Base-by-base conservation (phyloP, 441 rosid genomes). In the Populus hybrid region DNA sequence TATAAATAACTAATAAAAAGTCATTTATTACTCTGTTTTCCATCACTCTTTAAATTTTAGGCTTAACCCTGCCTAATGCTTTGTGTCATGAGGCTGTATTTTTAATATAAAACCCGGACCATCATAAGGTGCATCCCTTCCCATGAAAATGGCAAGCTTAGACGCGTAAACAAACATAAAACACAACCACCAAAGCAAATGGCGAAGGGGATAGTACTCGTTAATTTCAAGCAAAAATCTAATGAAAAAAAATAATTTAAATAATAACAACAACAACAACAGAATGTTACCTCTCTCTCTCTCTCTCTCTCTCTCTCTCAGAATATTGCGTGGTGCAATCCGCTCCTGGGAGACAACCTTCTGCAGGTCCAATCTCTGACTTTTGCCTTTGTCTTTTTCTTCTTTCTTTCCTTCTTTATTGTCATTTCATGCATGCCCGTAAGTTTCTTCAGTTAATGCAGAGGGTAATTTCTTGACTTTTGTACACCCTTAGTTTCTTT, bases 391-490 rank as follows among this genome's bases (percentile, higher is more conserved):
- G 72, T 53, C 72, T 77, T 80, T 57, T 63, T 32, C 70, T 42
- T 74, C 80, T 23, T 67, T 38, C 70, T 32, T 8, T 65, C 7
- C 30, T 21, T 18, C 35, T 61, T 38, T 36, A n/a, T 10, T 7
- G 23, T 73, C 57, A 26, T 50, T 32, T 66, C 21, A 35, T 42
- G 12, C 26, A 46, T 42, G 12, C 2, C 38, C 59, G 10, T n/a
- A 8, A 10, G 66, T 64, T 28, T 68, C 36, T 63, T 63, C 28
- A 63, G 12, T 21, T 53, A 21, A 28, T 12, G 73, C 77, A 42
- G 71, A 14, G 74, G 80, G 78, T 81, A 71, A 74, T 69, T 83
- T 79, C 80, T 75, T 72, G 76, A 71, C 84, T 84, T 74, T 81
- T 34, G 69, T 30, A 8, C 70, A 7, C 65, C 9, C 5, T 67